Percentiles rank a stretch among this genome's conserved stretches.
Evolutionary conservation across 2,329 filamentous ascomycete genomes (phyloP).

Genomic region (Apiospora rasikravindrae): DNA sequence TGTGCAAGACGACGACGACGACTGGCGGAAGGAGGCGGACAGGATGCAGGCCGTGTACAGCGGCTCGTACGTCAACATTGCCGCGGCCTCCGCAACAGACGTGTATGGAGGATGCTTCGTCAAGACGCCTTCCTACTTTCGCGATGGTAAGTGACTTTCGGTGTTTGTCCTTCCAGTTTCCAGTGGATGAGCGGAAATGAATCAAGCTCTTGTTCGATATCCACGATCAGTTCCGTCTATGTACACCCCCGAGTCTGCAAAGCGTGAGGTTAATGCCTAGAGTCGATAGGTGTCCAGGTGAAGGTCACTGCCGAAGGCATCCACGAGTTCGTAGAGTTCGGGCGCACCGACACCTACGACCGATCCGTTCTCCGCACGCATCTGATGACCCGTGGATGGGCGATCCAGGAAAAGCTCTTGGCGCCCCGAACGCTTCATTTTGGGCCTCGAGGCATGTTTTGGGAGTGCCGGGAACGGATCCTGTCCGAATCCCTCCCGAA

Average conservation of each 20-base stretch:
- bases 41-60: neutral
- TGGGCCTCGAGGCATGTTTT: neutral
- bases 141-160: no score
- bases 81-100: neutral
- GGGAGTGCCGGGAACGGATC: conserved; percentile 10
- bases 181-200: no score
- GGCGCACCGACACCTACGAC: neutral
- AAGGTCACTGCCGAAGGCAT: neutral
- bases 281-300: neutral
- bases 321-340: neutral
- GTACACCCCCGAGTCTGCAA: no score
- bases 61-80: neutral
- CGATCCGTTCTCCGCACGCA: neutral
- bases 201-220: no score
- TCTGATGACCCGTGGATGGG: neutral
- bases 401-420: neutral
- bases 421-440: neutral
- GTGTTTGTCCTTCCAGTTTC: no score
- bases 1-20: conserved; percentile 3
- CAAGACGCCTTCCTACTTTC: neutral
- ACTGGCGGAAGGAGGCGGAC: neutral
- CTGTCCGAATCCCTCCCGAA: neutral
- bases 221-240: no score
- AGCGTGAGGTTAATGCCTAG: no score
- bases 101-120: conserved; percentile 5